Evolutionary conservation across 2,329 filamentous ascomycete species (phyloP).

Genomic region (Xylaria sp.): DNA sequence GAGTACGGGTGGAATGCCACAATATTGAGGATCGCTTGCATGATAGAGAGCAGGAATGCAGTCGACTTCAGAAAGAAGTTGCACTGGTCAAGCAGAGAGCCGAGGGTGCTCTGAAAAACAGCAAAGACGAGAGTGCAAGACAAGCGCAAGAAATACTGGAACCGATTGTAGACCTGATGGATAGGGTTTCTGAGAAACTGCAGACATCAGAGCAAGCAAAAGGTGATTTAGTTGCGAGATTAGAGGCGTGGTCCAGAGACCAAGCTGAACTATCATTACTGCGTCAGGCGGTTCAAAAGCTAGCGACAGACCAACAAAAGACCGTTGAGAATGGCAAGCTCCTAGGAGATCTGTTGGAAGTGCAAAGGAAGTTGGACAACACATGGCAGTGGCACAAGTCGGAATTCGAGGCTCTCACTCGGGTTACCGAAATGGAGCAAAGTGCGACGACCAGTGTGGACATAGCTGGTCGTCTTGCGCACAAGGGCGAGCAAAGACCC

Average conservation of each 20-base stretch:
- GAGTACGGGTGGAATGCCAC: constrained; percentile 44
- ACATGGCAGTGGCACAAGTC: constrained; percentile 38
- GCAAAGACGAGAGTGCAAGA: constrained; percentile 34
- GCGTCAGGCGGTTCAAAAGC: constrained; percentile 37
- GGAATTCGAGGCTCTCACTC: constrained; percentile 29
- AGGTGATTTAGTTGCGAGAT: constrained; percentile 31
- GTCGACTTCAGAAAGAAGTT: constrained; percentile 46
- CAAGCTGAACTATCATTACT: constrained; percentile 39
- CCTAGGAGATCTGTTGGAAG: constrained; percentile 39
- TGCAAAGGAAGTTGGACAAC: constrained; percentile 40
- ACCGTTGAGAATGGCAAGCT: constrained; percentile 37
- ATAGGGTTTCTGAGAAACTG: constrained; percentile 33
- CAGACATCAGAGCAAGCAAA: constrained; percentile 34
- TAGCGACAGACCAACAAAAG: constrained; percentile 38
- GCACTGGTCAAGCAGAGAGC: constrained; percentile 41
- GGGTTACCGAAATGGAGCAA: constrained; percentile 23
- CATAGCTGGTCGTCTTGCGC: not conserved
- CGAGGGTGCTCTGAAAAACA: constrained; percentile 29
- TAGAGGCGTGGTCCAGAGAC: constrained; percentile 42
- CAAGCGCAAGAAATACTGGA: constrained; percentile 34
- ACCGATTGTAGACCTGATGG: constrained; percentile 23
- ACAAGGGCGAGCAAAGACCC: constrained; percentile 1
- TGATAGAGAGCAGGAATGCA: constrained; percentile 40
- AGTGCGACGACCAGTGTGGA: constrained; percentile 10
- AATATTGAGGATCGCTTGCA: constrained; percentile 45